Conservation (phyloP, 2,329 filamentous ascomycete genomes). For the Cladosporium cucumerinum region DNA sequence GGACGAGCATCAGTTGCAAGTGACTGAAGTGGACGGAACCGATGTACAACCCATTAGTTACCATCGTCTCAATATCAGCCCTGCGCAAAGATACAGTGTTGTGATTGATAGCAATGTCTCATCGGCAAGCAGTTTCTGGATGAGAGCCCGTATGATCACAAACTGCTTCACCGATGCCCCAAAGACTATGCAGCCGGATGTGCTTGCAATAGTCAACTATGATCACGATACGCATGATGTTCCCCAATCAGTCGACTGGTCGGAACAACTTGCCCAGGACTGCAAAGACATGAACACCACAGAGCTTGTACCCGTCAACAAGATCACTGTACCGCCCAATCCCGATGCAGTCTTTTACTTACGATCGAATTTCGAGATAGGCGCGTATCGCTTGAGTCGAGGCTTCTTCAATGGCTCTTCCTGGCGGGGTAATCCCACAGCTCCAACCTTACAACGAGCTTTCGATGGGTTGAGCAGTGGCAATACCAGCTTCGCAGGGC, state of each 20-base stretch:
- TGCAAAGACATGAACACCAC: constrained; percentile 53
- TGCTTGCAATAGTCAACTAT: constrained; percentile 52
- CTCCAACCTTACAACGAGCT: constrained; percentile 51
- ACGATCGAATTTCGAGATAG: constrained; percentile 58
- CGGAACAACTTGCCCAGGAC: constrained; percentile 46
- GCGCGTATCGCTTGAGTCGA: constrained; percentile 55
- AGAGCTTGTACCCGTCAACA: constrained; percentile 45
- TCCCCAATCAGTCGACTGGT: constrained; percentile 50
- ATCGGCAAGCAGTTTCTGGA: constrained; percentile 37
- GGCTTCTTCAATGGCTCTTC: constrained; percentile 58
- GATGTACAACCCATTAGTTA: constrained; percentile 55
- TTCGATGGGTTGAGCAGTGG: constrained; percentile 43
- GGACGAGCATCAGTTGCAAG: constrained; percentile 59
- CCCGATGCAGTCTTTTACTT: constrained; percentile 54
- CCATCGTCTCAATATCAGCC: constrained; percentile 59
- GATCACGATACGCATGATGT: constrained; percentile 14
- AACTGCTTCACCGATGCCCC: constrained; percentile 57
- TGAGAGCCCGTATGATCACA: constrained; percentile 58
- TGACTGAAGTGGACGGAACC: constrained; percentile 67
- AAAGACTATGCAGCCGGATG: constrained; percentile 46
- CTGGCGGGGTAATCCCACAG: constrained; percentile 48
- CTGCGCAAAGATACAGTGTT: constrained; percentile 68
- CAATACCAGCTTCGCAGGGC: constrained; percentile 27
- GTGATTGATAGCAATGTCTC: constrained; percentile 53
- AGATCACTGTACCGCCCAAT: constrained; percentile 43